Evolutionary conservation across 768 basidiomycete genomes (phyloP), one percentile per base, ranked within the genome.

Genomic region (Coprinopsis strossmayeri): DNA sequence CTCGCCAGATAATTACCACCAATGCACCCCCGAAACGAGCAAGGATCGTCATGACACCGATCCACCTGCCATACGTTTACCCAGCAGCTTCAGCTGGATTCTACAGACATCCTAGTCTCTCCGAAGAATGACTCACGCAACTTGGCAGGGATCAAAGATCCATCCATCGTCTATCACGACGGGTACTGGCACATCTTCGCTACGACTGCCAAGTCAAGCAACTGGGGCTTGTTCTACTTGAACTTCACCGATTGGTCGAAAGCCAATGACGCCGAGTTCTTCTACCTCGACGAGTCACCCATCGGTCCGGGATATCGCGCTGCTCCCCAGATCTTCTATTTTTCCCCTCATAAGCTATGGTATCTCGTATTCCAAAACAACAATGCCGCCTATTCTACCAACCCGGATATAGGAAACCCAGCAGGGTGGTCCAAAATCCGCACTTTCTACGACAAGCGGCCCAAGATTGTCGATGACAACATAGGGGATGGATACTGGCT

Each of bases 331-430:
- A 28, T 58, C 37, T 54, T 58, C 49, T 58, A 52, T 34, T 58
- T 58, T 34, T 48, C 55, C 2, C 57, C 57, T 1, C 51, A 59
- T 34, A 59, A 51, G 5, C 26, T 54, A 12, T 59, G 57, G 57
- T 54, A 55, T 27, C 49, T 59, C 13, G 49, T 55, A 34, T 56
- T 46, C 45, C 55, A 59, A 50, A 49, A 55, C 35, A 51, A 52
- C 34, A 55, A 54, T 27, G 53, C 53, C 2, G 53, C 53, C 2
- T 59, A 56, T 34, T 56, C 55, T 12, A 59, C 57, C 32, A 55
- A 54, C 17, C 21, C 53, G 0, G 50, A 59, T 25, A 53, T 55
- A 44, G 49, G 38, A 34, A 55, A 56, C 44, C 53, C 57, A 1
- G 49, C 17, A 5, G 57, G 55, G 2, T 56, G 57, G 57, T 49